Percentiles rank a stretch among this genome's conserved stretches.
These are phyloP conservation scores for Arctostaphylos glauca DNA, from an alignment of 148 eudicot genomes.

Conservation along the genomic window DNA sequence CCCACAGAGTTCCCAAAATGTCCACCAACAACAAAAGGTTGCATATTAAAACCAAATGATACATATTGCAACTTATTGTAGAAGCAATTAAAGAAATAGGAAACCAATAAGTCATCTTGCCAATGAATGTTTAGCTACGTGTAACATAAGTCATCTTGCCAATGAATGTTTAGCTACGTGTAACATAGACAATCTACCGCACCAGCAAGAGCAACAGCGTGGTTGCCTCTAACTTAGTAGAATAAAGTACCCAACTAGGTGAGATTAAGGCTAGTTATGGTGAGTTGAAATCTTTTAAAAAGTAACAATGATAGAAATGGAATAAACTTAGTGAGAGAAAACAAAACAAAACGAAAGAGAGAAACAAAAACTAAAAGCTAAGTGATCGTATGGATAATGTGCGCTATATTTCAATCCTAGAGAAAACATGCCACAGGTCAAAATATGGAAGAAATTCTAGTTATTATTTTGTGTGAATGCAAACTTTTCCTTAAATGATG, in stretches of 20 bases:
- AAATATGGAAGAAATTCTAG: neutral
- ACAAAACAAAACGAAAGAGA: neutral
- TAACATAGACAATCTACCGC: neutral
- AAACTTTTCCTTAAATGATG: neutral
- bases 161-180: neutral
- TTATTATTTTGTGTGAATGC: neutral
- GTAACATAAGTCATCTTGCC: neutral
- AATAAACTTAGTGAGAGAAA: neutral
- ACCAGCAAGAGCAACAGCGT: neutral
- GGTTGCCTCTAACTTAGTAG: neutral
- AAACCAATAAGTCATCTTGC: neutral
- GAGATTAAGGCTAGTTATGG: neutral
- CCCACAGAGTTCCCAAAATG: neutral
- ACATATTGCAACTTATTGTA: neutral
- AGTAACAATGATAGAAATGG: neutral
- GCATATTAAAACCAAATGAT: neutral
- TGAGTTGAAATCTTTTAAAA: neutral
- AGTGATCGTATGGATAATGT: neutral
- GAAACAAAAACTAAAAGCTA: neutral
- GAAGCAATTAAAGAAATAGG: neutral
- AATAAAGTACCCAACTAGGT: neutral
- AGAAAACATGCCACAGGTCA: neutral
- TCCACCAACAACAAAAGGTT: neutral
- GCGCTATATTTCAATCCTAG: neutral
- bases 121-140: neutral